Evolutionary conservation across 768 basidiomycete genomes (phyloP).

Genomic region (Mycena haematopus): DNA sequence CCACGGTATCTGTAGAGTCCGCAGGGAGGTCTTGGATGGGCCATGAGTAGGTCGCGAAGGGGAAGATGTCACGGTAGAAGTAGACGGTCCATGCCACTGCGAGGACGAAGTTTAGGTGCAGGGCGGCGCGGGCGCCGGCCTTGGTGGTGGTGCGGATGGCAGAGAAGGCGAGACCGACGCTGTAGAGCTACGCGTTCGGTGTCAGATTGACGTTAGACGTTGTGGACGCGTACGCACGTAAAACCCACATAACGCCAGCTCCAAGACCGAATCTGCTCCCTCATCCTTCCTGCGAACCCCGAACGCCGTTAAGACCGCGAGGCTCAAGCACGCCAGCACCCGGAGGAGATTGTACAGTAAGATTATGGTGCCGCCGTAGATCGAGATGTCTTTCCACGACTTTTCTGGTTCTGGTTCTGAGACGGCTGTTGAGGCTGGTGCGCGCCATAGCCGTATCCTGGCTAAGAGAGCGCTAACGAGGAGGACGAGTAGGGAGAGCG

Average conservation of each 20-base stretch:
- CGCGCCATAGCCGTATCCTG: slow-evolving; percentile 1
- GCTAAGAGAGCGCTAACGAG: not conserved
- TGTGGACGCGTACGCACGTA: slow-evolving; percentile 22
- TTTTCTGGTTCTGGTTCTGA: not conserved
- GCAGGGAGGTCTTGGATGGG: slow-evolving; percentile 46
- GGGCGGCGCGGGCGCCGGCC: slow-evolving; percentile 9
- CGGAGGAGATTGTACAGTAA: slow-evolving; percentile 16
- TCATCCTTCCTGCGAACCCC: not conserved
- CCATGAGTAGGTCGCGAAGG: slow-evolving; percentile 57
- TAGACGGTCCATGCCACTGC: slow-evolving; percentile 49
- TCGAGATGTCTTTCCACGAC: slow-evolving; percentile 21
- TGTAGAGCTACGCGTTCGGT: slow-evolving; percentile 15
- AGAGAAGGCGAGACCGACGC: slow-evolving; percentile 5
- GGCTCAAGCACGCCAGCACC: slow-evolving; percentile 11
- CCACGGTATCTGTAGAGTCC: no score
- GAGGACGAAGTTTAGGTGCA: slow-evolving; percentile 38
- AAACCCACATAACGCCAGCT: slow-evolving; percentile 15
- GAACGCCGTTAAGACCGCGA: slow-evolving; percentile 17
- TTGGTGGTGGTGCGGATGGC: not conserved
- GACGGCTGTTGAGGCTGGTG: no score
- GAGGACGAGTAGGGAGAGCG: slow-evolving; percentile 12
- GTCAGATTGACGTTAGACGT: not conserved
- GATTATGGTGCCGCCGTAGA: slow-evolving; percentile 19
- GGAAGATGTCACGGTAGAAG: slow-evolving; percentile 63
- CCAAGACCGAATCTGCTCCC: no score